These are phyloP conservation scores for Penicillium sp. DNA, from an alignment of 2,329 filamentous ascomycete genomes.

Conservation along the genomic window DNA sequence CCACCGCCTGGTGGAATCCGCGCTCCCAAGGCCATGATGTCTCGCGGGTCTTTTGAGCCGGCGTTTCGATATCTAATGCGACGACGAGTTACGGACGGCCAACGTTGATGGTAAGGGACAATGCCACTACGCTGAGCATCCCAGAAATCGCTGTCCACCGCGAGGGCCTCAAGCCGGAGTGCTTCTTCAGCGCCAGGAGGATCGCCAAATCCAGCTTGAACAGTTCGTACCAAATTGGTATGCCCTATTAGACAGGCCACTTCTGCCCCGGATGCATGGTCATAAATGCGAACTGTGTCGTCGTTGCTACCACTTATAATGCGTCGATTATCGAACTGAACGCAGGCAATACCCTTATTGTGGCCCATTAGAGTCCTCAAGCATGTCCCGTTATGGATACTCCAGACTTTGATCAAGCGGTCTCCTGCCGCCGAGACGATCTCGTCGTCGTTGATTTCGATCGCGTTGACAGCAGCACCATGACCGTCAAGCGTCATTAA, in stretches of 20 bases:
- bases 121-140: conserved; percentile 49
- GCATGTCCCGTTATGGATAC: conserved; percentile 74
- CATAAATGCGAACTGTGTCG: conserved; percentile 92
- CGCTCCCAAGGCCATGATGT: conserved; percentile 72
- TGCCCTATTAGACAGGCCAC: conserved; percentile 84
- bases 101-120: conserved; percentile 42
- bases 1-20: conserved; percentile 88
- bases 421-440: conserved; percentile 95
- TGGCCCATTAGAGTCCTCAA: conserved; percentile 79
- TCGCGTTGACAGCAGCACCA: conserved; percentile 88
- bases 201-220: conserved; percentile 93
- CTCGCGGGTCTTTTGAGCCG: conserved; percentile 69
- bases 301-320: conserved; percentile 97
- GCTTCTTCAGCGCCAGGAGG: conserved; percentile 74
- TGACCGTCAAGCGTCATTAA: conserved; percentile 81
- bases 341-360: conserved; percentile 92
- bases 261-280: conserved; percentile 77
- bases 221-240: conserved; percentile 79
- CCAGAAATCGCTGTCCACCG: conserved; percentile 70
- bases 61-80: conserved; percentile 48
- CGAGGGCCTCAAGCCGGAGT: conserved; percentile 67
- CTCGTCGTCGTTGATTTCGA: conserved; percentile 79
- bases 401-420: conserved; percentile 90
- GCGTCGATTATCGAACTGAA: conserved; percentile 89
- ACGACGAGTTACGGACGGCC: conserved; percentile 17